A percentile compares a stretch with the other conserved stretches of the same genome.
phyloP scores from a whole-genome alignment of 1,284 basidiomycete genomes.

The Cystobasidiaceae sp. region DNA sequence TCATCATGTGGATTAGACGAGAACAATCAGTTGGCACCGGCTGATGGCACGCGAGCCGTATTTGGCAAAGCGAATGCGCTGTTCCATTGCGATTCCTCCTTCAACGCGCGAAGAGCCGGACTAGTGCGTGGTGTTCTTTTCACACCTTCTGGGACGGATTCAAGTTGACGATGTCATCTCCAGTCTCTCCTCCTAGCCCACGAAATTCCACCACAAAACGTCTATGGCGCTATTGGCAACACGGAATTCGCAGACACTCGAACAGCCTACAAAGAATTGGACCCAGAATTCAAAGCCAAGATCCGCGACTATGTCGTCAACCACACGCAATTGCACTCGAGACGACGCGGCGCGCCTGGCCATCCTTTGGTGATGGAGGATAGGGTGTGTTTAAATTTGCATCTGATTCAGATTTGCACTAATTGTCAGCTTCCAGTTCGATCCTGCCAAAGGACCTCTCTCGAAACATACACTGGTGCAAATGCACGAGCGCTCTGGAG shows the following conservation, averaged over 20 bases:
- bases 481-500: conserved; percentile 5
- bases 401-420: background rate
- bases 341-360: background rate
- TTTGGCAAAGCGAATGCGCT: conserved; percentile 38
- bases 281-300: conserved; percentile 39
- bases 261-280: conserved; percentile 40
- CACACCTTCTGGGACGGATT: background rate
- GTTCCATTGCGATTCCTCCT: conserved; percentile 44
- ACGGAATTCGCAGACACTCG: conserved; percentile 45
- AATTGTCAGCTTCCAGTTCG: background rate
- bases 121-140: background rate
- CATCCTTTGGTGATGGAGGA: conserved; percentile 8
- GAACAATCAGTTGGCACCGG: background rate
- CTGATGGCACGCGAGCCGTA: conserved; percentile 8
- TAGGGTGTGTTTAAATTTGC: background rate
- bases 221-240: conserved; percentile 40
- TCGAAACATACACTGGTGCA: conserved; percentile 4
- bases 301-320: conserved; percentile 42
- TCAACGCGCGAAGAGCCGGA: conserved; percentile 41
- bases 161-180: background rate
- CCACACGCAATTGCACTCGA: conserved; percentile 11
- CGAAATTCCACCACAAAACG: conserved; percentile 35
- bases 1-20: background rate
- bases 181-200: conserved; percentile 44
- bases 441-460: conserved; percentile 12